Base-by-base conservation (phyloP, 495 filamentous ascomycete genomes). In the Collariella sp. region DNA sequence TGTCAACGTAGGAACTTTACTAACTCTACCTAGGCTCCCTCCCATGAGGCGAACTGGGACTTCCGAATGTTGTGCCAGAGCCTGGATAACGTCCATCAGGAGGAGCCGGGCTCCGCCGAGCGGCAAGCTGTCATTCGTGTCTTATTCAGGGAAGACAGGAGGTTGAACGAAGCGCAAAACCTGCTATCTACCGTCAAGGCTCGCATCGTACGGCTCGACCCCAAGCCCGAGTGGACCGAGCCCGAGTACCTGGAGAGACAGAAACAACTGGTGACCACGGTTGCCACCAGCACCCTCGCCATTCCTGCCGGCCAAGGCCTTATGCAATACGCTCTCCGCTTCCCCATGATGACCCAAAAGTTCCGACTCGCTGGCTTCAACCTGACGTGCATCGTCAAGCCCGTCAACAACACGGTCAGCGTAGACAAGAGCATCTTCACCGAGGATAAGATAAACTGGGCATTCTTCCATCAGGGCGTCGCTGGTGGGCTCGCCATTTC, bases 361-460 rank as follows among this genome's bases (percentile, higher is more conserved):
- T 87, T 90, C 55, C 82, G 83, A 1, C 86, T 96, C 40, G 76
- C 82, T 31, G 89, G 88, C 3, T 99, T 97, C 71, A 91, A 86
- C 43, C 75, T 95, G 29, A 84, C 83, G 46, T 96, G 89, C 58
- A 70, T 91, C 12, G 89, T 99, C 78, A 89, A 89, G 59, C 93
- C 94, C 13, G 82, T 86, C 40, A 91, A 91, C 60, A 88, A 87
- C 36, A 93, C 87, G 9, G 85, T 96, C 15, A 87, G 84, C 23
- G 89, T 89, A 9, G 94, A 99, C 62, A 85, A 88, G 60, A 76
- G 70, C 19, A 72, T 82, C 1, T 94, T 91, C 59, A 88, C 85
- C 0, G 93, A 99, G 68, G 93, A 99, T 66, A 97, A 95, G 71
- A 85, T 93, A 16, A 86, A 84, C 65, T 99, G 93, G 93, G 93